These are phyloP conservation scores for Saxispiralis lemnorum DNA, from an alignment of 495 filamentous ascomycete species.

Conservation along the genomic window DNA sequence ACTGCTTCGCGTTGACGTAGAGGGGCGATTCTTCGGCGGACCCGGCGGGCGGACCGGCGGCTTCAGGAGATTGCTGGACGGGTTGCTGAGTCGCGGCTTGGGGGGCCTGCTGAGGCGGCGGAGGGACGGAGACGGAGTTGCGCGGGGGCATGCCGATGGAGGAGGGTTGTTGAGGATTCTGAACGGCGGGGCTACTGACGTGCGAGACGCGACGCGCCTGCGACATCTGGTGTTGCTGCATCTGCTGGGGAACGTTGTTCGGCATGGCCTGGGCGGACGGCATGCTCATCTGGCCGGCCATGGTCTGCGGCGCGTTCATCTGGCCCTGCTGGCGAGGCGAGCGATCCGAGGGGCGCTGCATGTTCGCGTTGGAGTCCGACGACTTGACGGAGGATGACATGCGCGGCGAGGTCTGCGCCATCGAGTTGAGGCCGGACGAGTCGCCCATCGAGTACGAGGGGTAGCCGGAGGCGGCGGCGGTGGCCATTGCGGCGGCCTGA, in stretches of 20 bases:
- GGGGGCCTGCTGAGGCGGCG: conserved; percentile 17
- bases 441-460: conserved; percentile 34
- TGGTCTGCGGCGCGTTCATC: conserved; percentile 25
- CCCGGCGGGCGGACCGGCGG: conserved; percentile 37
- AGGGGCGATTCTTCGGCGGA: conserved; percentile 79
- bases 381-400: conserved; percentile 29
- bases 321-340: conserved; percentile 36
- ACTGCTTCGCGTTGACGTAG: conserved; percentile 97
- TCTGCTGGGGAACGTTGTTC: conserved; percentile 17
- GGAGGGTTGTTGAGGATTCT: conserved; percentile 29
- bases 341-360: conserved; percentile 31
- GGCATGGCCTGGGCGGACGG: conserved; percentile 12
- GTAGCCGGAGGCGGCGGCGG: conserved; percentile 49
- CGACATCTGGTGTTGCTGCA: conserved; percentile 17
- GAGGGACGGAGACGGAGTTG: conserved; percentile 18
- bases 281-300: conserved; percentile 18
- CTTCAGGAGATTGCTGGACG: conserved; percentile 67
- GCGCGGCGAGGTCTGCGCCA: conserved; percentile 40
- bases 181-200: conserved; percentile 43
- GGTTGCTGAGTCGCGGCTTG: conserved; percentile 29
- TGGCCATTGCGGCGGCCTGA: conserved; percentile 54
- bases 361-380: conserved; percentile 31
- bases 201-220: conserved; percentile 39
- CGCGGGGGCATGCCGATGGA: conserved; percentile 20
- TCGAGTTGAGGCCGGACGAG: conserved; percentile 28